phyloP scores from a whole-genome alignment of 2,329 filamentous ascomycete genomes.

The Fusarium fracticaudum region DNA sequence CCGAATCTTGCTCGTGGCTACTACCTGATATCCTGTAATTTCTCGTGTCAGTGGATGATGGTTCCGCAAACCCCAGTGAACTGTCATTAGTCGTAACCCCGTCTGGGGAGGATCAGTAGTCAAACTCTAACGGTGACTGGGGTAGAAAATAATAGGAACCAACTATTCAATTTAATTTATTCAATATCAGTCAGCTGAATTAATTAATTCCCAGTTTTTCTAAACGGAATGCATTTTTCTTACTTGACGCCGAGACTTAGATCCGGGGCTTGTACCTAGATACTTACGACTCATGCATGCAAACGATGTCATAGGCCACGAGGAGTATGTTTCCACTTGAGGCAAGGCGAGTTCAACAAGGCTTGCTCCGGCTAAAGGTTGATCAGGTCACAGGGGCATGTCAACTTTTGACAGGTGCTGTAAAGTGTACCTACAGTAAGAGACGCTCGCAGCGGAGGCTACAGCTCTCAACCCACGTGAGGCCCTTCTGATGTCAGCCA shows the following conservation, averaged over 20 bases:
- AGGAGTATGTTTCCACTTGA: conserved; percentile 13
- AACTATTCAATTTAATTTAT: conserved; percentile 4
- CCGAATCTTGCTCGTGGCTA: conserved; percentile 23
- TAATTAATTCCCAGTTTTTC: background rate
- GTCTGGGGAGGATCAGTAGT: conserved; percentile 13
- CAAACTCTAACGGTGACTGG: conserved; percentile 3
- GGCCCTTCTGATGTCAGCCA: conserved; percentile 31
- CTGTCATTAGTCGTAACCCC: background rate
- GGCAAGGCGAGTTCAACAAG: conserved; percentile 13
- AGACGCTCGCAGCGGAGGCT: background rate
- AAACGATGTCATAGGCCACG: conserved; percentile 30
- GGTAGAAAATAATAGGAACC: background rate
- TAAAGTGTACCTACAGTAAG: background rate
- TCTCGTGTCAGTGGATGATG: conserved; percentile 1
- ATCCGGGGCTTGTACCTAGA: conserved; percentile 1
- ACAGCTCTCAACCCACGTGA: conserved; percentile 20
- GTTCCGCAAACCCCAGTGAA: conserved; percentile 3
- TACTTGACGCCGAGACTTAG: background rate
- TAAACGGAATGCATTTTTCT: conserved; percentile 13
- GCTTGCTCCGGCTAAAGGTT: conserved; percentile 28
- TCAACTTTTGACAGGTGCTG: conserved; percentile 6
- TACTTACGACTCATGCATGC: conserved; percentile 26
- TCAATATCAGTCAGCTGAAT: background rate
- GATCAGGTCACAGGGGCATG: conserved; percentile 29
- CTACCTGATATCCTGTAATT: conserved; percentile 6